Evolutionary conservation across 768 basidiomycete genomes (phyloP).

Genomic region (Russula sp.): DNA sequence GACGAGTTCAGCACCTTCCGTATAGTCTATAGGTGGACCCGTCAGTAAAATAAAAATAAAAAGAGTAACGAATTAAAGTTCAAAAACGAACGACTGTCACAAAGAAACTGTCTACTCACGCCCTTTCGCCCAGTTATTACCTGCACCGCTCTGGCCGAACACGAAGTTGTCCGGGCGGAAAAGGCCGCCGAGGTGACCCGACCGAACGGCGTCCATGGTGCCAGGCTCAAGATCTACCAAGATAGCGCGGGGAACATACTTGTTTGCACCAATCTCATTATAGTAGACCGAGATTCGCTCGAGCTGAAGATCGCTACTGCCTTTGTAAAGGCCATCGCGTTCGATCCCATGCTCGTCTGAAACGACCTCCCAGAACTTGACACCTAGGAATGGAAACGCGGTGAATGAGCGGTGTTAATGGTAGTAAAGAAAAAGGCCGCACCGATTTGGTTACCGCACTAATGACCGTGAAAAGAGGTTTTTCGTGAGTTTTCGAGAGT

Average conservation of each 20-base stretch:
- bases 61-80: background rate
- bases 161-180: conserved; percentile 99
- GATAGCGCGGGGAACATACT: conserved; percentile 98
- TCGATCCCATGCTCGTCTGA: conserved; percentile 98
- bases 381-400: conserved; percentile 43
- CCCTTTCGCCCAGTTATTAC: conserved; percentile 99
- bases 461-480: conserved; percentile 21
- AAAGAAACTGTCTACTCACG: conserved; percentile 49
- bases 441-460: conserved; percentile 98
- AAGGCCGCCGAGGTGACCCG: conserved; percentile 80
- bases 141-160: conserved; percentile 95
- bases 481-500: conserved; percentile 22
- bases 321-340: conserved; percentile 88
- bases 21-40: conserved; percentile 56
- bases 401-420: background rate
- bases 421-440: conserved; percentile 28
- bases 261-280: conserved; percentile 90
- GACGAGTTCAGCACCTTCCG: conserved; percentile 96
- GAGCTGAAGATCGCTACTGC: conserved; percentile 89
- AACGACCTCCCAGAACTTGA: conserved; percentile 96
- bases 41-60: background rate
- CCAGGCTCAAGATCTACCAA: conserved; percentile 97
- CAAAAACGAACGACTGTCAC: background rate
- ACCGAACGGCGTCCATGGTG: conserved; percentile 89
- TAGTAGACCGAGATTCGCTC: conserved; percentile 98